These are phyloP conservation scores for Candida silvatica DNA, from an alignment of 805 yeast species.

Conservation along the genomic window DNA sequence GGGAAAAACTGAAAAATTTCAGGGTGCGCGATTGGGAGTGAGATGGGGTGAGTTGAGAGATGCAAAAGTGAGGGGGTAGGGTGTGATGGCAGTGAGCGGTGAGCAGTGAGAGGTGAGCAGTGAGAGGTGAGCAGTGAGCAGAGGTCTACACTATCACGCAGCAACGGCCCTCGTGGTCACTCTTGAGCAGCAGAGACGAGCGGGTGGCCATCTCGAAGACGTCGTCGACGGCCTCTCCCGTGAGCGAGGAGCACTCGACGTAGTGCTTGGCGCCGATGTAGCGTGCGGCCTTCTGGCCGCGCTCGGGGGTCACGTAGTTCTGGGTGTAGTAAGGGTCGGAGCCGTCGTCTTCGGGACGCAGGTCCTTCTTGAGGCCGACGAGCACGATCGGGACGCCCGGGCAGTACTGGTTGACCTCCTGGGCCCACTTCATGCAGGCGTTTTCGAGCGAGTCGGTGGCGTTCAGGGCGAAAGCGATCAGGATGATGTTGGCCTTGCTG, in stretches of 20 bases:
- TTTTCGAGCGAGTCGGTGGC: conserved; percentile 78
- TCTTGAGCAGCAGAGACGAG: conserved; percentile 56
- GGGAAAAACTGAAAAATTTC: not conserved
- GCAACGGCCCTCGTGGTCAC: conserved; percentile 35
- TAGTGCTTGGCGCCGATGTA: conserved; percentile 78
- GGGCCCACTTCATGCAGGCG: conserved; percentile 81
- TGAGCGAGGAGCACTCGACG: conserved; percentile 82
- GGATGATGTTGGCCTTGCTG: conserved; percentile 76
- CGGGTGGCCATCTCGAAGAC: conserved; percentile 89
- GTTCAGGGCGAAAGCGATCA: conserved; percentile 81
- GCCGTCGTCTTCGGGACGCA: conserved; percentile 37
- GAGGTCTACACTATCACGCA: conserved; percentile 26
- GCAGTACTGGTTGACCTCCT: conserved; percentile 72
- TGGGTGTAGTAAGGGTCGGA: conserved; percentile 24
- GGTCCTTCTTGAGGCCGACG: conserved; percentile 80
- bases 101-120: not conserved
- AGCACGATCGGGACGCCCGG: conserved; percentile 71
- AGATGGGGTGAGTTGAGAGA: not conserved
- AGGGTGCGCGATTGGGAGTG: too few species aligned
- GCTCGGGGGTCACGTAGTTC: conserved; percentile 42
- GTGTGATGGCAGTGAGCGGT: not conserved
- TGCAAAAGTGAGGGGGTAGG: not conserved
- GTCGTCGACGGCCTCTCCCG: conserved; percentile 93
- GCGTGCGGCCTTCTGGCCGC: conserved; percentile 65
- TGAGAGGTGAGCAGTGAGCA: not conserved